Evolutionary conservation across 2,329 filamentous ascomycete genomes (phyloP).

Genomic region (Cladosporium halotolerans): DNA sequence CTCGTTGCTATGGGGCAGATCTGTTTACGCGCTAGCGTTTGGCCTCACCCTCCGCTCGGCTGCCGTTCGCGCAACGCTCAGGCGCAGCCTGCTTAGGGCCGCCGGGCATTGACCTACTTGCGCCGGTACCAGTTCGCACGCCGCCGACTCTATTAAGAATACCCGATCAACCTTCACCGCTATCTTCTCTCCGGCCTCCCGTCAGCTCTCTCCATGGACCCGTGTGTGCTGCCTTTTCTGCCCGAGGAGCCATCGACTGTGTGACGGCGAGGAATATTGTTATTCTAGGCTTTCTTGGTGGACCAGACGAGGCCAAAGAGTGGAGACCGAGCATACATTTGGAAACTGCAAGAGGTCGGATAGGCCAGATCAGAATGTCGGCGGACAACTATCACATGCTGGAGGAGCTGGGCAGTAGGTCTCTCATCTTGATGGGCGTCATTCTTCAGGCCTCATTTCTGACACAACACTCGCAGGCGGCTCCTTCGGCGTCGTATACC

Average conservation of each 20-base stretch:
- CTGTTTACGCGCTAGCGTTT: no score
- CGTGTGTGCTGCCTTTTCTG: not conserved
- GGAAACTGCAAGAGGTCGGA: not conserved
- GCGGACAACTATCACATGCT: slow-evolving; percentile 88
- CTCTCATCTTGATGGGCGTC: not conserved
- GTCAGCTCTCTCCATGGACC: slow-evolving; percentile 6
- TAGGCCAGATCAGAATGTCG: slow-evolving; percentile 40
- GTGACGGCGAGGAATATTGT: not conserved
- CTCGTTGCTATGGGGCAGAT: no score
- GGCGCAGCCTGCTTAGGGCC: not conserved
- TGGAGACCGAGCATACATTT: not conserved
- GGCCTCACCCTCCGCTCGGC: no score
- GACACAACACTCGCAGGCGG: slow-evolving; percentile 53
- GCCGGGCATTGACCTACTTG: slow-evolving; percentile 5
- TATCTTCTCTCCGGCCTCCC: not conserved
- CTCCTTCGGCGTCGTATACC: slow-evolving; percentile 95
- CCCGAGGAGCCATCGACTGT: not conserved
- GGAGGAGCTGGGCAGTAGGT: slow-evolving; percentile 90
- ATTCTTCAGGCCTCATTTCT: not conserved
- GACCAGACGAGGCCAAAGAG: not conserved
- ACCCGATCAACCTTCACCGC: not conserved
- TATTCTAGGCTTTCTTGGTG: not conserved
- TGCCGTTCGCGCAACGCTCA: no score
- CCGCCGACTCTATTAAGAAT: slow-evolving; percentile 1
- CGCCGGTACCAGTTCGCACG: not conserved